Evolutionary conservation across 2,329 filamentous ascomycete species (phyloP).

Genomic region (Elsinoe ampelina): DNA sequence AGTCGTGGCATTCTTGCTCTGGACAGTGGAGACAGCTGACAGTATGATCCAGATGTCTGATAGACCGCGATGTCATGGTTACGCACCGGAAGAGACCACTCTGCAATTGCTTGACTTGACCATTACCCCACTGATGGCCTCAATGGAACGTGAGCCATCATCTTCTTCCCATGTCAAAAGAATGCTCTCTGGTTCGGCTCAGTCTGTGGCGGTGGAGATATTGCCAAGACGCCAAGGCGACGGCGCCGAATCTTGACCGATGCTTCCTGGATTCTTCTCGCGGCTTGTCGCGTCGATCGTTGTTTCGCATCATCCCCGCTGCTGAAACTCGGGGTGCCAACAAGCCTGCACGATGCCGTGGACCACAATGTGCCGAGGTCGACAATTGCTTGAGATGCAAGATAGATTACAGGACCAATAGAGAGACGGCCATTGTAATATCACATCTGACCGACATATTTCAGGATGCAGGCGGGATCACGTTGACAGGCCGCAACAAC

Average conservation of each 20-base stretch:
- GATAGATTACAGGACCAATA: neutral
- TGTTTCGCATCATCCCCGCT: slow-evolving; percentile 1
- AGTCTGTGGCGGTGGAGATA: neutral
- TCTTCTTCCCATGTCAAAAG: neutral
- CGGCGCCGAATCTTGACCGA: neutral
- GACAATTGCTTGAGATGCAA: neutral
- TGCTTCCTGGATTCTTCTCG: neutral
- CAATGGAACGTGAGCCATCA: neutral
- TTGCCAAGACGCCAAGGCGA: slow-evolving; percentile 5
- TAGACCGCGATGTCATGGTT: too few species aligned
- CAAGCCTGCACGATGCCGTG: neutral
- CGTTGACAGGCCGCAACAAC: neutral
- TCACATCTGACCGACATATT: slow-evolving; percentile 1
- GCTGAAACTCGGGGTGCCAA: neutral
- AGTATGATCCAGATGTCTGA: too few species aligned
- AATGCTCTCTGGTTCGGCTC: neutral
- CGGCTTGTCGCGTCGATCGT: slow-evolving; percentile 5
- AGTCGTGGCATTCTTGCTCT: too few species aligned
- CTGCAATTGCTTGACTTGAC: too few species aligned
- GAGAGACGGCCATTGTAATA: neutral
- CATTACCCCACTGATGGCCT: too few species aligned
- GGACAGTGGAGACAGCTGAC: too few species aligned
- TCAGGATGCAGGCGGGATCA: slow-evolving; percentile 5
- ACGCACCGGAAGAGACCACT: too few species aligned
- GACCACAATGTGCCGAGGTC: slow-evolving; percentile 1